These are phyloP conservation scores for Amniculicola lignicola DNA, from an alignment of 495 filamentous ascomycete species.

Conservation along the genomic window DNA sequence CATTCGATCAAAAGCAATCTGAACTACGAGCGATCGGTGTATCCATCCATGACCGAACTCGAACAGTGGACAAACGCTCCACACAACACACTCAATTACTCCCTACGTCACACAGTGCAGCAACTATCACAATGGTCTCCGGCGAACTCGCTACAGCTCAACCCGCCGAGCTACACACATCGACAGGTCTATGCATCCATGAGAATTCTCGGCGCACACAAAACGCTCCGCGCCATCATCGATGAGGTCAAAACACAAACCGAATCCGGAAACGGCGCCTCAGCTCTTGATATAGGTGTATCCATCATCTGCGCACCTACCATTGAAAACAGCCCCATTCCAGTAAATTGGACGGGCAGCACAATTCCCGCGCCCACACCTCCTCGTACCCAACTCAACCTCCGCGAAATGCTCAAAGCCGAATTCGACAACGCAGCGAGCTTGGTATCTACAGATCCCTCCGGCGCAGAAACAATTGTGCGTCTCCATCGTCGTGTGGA, in stretches of 20 bases:
- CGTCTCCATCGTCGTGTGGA: constrained; percentile 74
- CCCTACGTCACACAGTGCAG: constrained; percentile 64
- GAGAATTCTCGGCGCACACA: constrained; percentile 66
- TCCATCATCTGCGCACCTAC: constrained; percentile 72
- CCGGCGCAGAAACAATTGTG: constrained; percentile 67
- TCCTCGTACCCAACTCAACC: constrained; percentile 42
- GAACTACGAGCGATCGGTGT: constrained; percentile 61
- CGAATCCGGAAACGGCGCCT: constrained; percentile 52
- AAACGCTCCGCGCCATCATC: constrained; percentile 59
- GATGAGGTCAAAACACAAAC: constrained; percentile 65
- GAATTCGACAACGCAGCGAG: constrained; percentile 61
- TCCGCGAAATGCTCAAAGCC: constrained; percentile 69
- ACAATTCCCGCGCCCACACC: constrained; percentile 29
- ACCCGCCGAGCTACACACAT: constrained; percentile 75
- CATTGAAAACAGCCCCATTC: constrained; percentile 41
- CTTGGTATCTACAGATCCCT: constrained; percentile 57
- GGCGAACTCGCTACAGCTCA: constrained; percentile 55
- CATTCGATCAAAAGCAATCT: constrained; percentile 67
- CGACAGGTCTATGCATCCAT: constrained; percentile 65
- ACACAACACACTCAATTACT: constrained; percentile 58
- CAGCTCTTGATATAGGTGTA: constrained; percentile 71
- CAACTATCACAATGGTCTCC: constrained; percentile 70
- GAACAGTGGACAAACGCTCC: constrained; percentile 67
- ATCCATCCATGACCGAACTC: constrained; percentile 67
- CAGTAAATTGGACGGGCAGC: constrained; percentile 39